Percentiles rank a stretch among this genome's conserved stretches.
phyloP scores from a whole-genome alignment of 2,329 filamentous ascomycete genomes.

The Alternaria gansuensis region DNA sequence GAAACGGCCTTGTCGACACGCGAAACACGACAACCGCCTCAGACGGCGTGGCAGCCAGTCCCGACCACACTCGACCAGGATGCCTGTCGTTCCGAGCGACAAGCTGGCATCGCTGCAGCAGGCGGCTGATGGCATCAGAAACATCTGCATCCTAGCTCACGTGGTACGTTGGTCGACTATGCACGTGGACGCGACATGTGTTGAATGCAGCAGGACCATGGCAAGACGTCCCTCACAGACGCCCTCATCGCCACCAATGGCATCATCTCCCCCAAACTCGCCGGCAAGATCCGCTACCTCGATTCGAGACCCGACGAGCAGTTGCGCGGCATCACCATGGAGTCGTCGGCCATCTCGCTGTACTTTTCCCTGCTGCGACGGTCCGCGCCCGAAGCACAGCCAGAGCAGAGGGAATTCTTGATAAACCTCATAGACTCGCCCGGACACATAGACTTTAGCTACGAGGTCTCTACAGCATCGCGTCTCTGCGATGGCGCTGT shows the following conservation, averaged over 20 bases:
- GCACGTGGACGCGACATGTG: constrained; percentile 54
- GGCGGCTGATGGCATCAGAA: constrained; percentile 87
- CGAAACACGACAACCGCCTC: constrained; percentile 9
- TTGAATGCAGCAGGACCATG: constrained; percentile 71
- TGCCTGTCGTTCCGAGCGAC: constrained; percentile 92
- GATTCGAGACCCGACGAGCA: constrained; percentile 97
- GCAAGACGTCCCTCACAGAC: constrained; percentile 96
- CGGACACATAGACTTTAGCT: constrained; percentile 98
- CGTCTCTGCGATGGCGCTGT: constrained; percentile 93
- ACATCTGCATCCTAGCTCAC: constrained; percentile 56
- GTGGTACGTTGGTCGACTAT: constrained; percentile 14
- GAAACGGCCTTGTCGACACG: constrained; percentile 20
- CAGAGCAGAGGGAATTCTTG: constrained; percentile 85
- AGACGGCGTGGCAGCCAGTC: constrained; percentile 5
- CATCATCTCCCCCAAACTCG: constrained; percentile 97
- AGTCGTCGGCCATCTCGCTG: constrained; percentile 95
- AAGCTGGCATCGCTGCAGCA: constrained; percentile 90
- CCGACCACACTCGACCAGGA: constrained; percentile 52
- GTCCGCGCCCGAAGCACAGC: constrained; percentile 70
- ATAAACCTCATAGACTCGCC: constrained; percentile 98
- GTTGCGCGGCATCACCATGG: constrained; percentile 98
- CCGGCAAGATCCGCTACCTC: constrained; percentile 96
- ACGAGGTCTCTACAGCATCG: constrained; percentile 95
- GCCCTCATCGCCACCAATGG: constrained; percentile 97
- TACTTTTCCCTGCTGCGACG: constrained; percentile 92